Evolutionary conservation across 1,284 basidiomycete species (phyloP).

Genomic region (Mycosarcoma maydis): DNA sequence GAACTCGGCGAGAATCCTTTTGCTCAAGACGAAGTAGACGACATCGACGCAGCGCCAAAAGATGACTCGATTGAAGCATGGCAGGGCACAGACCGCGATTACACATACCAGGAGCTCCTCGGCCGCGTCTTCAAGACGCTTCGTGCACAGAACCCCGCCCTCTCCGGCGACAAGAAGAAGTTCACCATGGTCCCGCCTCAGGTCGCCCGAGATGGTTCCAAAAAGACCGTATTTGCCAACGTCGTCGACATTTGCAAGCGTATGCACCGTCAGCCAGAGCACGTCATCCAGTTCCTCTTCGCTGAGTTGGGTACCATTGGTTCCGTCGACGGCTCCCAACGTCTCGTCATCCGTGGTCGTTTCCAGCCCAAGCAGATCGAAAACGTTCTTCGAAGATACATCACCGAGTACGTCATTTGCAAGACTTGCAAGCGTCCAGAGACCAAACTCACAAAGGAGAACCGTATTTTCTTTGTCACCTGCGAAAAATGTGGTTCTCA

Average conservation of each 20-base stretch:
- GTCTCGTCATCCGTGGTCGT: constrained; percentile 94
- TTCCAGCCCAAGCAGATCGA: constrained; percentile 99
- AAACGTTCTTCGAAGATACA: constrained; percentile 94
- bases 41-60: constrained; percentile 28
- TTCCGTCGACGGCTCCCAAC: constrained; percentile 89
- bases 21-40: constrained; percentile 44
- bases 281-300: constrained; percentile 97
- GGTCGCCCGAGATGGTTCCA: constrained; percentile 90
- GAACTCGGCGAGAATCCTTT: constrained; percentile 62
- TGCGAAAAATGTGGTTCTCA: constrained; percentile 93
- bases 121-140: constrained; percentile 90
- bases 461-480: constrained; percentile 98
- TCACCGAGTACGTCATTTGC: constrained; percentile 99
- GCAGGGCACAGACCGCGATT: constrained; percentile 89
- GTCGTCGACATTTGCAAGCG: constrained; percentile 96
- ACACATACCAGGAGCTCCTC: constrained; percentile 93
- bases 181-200: constrained; percentile 98
- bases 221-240: constrained; percentile 96
- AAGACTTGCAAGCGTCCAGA: constrained; percentile 99
- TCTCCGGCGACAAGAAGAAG: constrained; percentile 79
- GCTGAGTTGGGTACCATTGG: constrained; percentile 98
- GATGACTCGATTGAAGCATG: constrained; percentile 72
- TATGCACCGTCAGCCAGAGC: constrained; percentile 99
- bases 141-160: constrained; percentile 91
- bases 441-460: constrained; percentile 94